These are phyloP conservation scores for Trichoderma harzianum DNA, from an alignment of 2,329 filamentous ascomycete species.

Conservation along the genomic window DNA sequence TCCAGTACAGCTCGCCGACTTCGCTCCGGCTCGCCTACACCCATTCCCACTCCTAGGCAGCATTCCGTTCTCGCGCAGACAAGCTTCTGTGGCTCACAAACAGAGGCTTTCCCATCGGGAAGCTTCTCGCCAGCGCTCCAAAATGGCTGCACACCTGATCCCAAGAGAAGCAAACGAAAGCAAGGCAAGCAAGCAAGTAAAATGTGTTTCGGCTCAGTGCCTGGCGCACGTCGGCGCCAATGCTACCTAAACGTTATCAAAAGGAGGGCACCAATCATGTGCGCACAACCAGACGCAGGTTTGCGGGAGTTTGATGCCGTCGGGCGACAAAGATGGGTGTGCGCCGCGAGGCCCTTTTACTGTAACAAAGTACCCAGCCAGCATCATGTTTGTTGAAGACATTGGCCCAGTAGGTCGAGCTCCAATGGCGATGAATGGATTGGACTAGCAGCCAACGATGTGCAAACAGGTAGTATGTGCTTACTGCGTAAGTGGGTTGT, in stretches of 20 bases:
- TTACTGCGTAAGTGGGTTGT: not conserved
- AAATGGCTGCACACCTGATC: not conserved
- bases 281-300: not conserved
- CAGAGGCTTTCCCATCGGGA: not conserved
- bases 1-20: not conserved
- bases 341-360: not conserved
- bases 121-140: not conserved
- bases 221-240: slow-evolving; percentile 15
- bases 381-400: not conserved
- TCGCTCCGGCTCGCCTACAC: not conserved
- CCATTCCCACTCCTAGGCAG: not conserved
- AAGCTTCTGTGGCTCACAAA: not conserved
- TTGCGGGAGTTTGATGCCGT: slow-evolving; percentile 14
- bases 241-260: slow-evolving; percentile 19
- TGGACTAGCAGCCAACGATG: not conserved
- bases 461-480: not conserved
- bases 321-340: slow-evolving; percentile 6
- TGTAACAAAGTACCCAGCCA: not conserved
- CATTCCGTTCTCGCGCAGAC: not conserved
- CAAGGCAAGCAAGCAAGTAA: not conserved
- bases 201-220: not conserved
- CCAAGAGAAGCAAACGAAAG: not conserved
- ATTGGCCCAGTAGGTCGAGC: not conserved
- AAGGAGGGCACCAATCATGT: slow-evolving; percentile 17
- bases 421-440: not conserved